Conservation (phyloP, 768 basidiomycete genomes). For the Boletus sp. region DNA sequence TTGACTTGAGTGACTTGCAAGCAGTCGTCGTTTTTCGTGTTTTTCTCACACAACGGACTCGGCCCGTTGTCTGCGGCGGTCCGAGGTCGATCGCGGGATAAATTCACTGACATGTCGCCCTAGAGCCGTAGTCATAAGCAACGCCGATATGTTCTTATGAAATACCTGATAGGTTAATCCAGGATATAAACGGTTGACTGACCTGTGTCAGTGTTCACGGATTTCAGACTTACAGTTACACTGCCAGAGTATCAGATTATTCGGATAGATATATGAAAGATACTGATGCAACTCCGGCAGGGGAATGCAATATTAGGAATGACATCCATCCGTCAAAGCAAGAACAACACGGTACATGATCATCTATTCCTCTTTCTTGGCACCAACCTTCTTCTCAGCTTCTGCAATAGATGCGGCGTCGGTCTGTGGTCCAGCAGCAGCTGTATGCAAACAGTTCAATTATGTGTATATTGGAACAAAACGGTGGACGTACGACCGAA, state of each 20-base stretch:
- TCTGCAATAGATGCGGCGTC: slow-evolving; percentile 85
- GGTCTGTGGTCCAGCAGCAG: slow-evolving; percentile 70
- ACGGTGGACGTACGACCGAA: slow-evolving; percentile 57
- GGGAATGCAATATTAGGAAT: slow-evolving; percentile 2
- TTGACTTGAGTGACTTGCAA: too few species aligned
- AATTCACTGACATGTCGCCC: too few species aligned
- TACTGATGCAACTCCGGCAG: neutral
- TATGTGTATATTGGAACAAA: neutral
- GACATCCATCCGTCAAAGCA: slow-evolving; percentile 23
- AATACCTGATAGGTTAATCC: neutral
- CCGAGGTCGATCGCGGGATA: too few species aligned
- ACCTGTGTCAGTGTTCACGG: neutral
- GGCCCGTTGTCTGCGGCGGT: too few species aligned
- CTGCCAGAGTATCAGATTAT: neutral
- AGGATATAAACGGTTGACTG: neutral
- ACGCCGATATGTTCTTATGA: neutral
- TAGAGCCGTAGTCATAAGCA: too few species aligned
- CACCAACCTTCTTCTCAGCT: slow-evolving; percentile 80
- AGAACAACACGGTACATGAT: slow-evolving; percentile 9
- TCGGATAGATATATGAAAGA: slow-evolving; percentile 13
- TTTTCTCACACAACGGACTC: too few species aligned
- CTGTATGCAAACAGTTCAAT: slow-evolving; percentile 24
- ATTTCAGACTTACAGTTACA: neutral
- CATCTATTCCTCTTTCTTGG: slow-evolving; percentile 75
- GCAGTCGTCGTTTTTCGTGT: too few species aligned